These are phyloP conservation scores for Osmozyma mogii DNA, from an alignment of 805 yeast species.

Conservation along the genomic window DNA sequence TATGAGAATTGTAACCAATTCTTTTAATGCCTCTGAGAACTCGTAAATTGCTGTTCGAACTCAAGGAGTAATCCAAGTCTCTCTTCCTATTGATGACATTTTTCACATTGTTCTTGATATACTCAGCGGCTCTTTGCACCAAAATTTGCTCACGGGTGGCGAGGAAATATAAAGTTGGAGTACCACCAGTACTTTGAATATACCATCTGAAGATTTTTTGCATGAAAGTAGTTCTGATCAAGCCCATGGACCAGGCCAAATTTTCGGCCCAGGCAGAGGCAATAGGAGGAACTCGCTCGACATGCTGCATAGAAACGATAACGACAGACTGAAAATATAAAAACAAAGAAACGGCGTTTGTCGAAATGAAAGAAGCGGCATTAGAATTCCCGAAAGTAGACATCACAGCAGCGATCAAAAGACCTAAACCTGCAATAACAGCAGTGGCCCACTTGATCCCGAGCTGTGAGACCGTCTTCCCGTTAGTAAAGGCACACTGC, in stretches of 20 bases:
- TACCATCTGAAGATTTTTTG: slow-evolving; percentile 81
- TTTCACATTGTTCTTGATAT: slow-evolving; percentile 17
- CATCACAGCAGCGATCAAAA: slow-evolving; percentile 71
- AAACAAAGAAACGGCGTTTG: slow-evolving; percentile 78
- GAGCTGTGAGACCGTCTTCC: slow-evolving; percentile 71
- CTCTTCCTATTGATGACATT: slow-evolving; percentile 17
- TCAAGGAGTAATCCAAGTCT: slow-evolving; percentile 27
- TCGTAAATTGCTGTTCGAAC: slow-evolving; percentile 48
- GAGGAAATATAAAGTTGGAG: slow-evolving; percentile 61
- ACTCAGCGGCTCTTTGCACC: slow-evolving; percentile 57
- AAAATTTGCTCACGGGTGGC: slow-evolving; percentile 58
- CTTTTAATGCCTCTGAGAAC: slow-evolving; percentile 84
- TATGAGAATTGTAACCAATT: slow-evolving; percentile 65
- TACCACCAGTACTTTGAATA: slow-evolving; percentile 83
- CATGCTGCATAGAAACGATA: slow-evolving; percentile 76
- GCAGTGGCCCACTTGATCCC: slow-evolving; percentile 87
- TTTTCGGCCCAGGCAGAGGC: slow-evolving; percentile 91
- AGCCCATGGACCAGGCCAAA: slow-evolving; percentile 92
- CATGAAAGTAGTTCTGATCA: slow-evolving; percentile 73
- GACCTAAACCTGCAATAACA: slow-evolving; percentile 79
- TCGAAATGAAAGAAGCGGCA: slow-evolving; percentile 84
- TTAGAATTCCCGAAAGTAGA: slow-evolving; percentile 81
- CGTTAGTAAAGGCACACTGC: slow-evolving; percentile 67
- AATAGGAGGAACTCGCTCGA: slow-evolving; percentile 82
- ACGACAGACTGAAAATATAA: slow-evolving; percentile 85